These are phyloP conservation scores for Boechera divaricarpa DNA, from an alignment of 345 rosid species.

Conservation along the genomic window DNA sequence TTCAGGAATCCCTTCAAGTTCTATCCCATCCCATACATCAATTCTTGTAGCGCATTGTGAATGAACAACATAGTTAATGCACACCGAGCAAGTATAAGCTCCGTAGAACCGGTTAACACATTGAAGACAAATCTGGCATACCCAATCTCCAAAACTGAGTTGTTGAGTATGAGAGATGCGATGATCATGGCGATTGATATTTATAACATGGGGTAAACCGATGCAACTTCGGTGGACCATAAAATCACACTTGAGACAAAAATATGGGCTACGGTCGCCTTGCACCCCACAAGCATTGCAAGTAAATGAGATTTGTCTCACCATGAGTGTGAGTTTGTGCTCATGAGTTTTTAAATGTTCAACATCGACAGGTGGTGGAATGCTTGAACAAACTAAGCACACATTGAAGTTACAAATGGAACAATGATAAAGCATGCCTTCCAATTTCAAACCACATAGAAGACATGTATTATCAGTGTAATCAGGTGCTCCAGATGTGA, in stretches of 20 bases:
- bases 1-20: background rate
- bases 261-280: background rate
- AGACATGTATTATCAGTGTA: background rate
- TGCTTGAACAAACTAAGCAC: background rate
- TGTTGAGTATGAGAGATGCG: background rate
- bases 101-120: background rate
- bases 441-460: background rate
- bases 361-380: background rate
- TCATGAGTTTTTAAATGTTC: background rate
- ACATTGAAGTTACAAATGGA: background rate
- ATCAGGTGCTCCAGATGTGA: background rate
- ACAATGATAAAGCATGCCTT: slow-evolving; percentile 9
- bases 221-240: slow-evolving; percentile 17
- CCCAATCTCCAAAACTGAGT: background rate
- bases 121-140: background rate
- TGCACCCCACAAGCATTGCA: background rate
- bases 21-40: background rate
- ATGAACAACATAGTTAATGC: background rate
- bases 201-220: background rate
- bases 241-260: background rate
- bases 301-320: background rate
- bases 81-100: background rate
- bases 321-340: slow-evolving; percentile 1
- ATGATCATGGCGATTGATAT: background rate
- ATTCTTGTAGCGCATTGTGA: background rate